Conservation (phyloP, 306 rosid species). For the Prunus campanulata region DNA sequence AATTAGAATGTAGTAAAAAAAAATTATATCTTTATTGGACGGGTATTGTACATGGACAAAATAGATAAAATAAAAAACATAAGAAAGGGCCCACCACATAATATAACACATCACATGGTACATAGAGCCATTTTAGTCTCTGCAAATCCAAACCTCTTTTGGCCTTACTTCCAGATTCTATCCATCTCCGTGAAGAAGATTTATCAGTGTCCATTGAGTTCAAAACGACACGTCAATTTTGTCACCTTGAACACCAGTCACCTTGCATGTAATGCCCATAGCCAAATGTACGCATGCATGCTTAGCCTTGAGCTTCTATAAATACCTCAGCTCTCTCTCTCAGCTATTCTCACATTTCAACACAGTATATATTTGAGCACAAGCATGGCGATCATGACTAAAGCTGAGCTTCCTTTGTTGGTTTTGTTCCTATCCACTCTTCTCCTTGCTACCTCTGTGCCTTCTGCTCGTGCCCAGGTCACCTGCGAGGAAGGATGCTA, state of each 20-base stretch:
- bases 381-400: neutral
- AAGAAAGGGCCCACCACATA: no score
- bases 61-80: no score
- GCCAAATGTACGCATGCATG: neutral
- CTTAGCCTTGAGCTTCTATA: neutral
- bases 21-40: no score
- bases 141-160: no score
- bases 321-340: neutral
- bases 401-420: constrained; percentile 8
- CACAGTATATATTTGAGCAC: neutral
- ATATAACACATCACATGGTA: no score
- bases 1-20: no score
- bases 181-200: no score
- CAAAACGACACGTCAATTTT: neutral
- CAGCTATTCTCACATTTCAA: neutral
- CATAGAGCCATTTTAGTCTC: no score
- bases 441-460: neutral
- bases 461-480: neutral
- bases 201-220: no score
- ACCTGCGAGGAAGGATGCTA: no score
- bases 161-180: neutral
- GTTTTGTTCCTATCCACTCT: constrained; percentile 6
- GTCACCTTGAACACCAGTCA: neutral
- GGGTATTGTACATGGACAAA: no score
- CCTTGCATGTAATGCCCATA: neutral